Evolutionary conservation across 768 basidiomycete species (phyloP), one percentile per base, ranked within the genome.

Genomic region (Botryobasidium botryosum): DNA sequence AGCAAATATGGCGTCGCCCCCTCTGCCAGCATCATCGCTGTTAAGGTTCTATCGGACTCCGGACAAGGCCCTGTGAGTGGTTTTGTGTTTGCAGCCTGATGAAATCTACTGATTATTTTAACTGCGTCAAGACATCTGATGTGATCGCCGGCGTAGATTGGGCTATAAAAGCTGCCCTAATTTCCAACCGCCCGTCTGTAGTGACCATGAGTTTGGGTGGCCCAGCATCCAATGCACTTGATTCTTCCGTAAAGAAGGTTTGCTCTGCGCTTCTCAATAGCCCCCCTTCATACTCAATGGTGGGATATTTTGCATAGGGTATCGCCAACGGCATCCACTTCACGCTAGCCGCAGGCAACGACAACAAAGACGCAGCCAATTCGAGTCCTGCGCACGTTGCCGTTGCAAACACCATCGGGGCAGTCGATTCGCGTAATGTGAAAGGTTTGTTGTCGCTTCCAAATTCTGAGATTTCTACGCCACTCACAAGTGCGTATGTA

Each of bases 1-100:
- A 56, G 46, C 6, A 53, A 50, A 23, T 66, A 51, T 42, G 64
- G 64, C 38, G 57, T 65, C 17, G 63, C 64, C 18, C 58, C 63
- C 51, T 45, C 39, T 13, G 64, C 61, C 1, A 56, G 46, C 33
- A 42, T 68, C 43, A 58, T 66, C 45, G 64, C 66, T 2, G 64
- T 68, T 43, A 68, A 68, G 50, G 66, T 68, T 18, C 56, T 67
- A 43, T 55, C 55, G 36, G 62, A 64, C 43, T 35, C 39, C 21
- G 64, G 64, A n/a, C n/a, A n/a, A n/a, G n/a, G n/a, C n/a, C n/a
- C n/a, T n/a, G n/a, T n/a, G n/a, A n/a, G n/a, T n/a, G n/a, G n/a
- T n/a, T n/a, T n/a, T n/a, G n/a, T n/a, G n/a, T n/a, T n/a, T n/a
- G n/a, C n/a, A n/a, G n/a, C n/a, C n/a, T 56, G 62, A 43, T 12